Evolutionary conservation across 169 alveolate genomes (phyloP), one percentile per base, ranked within the genome.

Genomic region (Plasmodium vivax): DNA sequence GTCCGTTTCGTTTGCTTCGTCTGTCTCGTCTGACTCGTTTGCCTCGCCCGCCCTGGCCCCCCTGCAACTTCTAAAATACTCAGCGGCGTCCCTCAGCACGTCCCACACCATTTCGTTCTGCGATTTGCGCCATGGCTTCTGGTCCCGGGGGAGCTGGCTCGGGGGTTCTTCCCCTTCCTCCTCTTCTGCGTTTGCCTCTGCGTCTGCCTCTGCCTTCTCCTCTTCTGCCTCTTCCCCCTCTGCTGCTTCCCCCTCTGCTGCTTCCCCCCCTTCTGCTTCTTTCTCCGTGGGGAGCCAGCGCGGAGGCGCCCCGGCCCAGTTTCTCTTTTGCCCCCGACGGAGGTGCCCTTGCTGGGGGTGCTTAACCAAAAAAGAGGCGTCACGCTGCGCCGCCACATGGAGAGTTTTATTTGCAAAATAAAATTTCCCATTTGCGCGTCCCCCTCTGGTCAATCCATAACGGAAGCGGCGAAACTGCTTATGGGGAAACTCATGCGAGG

Each of bases 11-110:
- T 54, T 10, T 5, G 2, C 38, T 0, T 38, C 93, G 1, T 47
- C 12, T 1, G 45, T 62, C 7, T 71, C 45, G 3, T 43, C 45
- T 9, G 41, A 71, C 27, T 23, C 27, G 27, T 23, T 23, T 23
- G 27, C 8, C 6, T 19, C 10, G 71, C 38, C 82, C n/a, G 32
- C 27, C 51, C 75, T 43, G 16, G 62, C 43, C 41, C n/a, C 36
- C 16, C 27, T n/a, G 16, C 58, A 36, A 19, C 68, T 83, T 14
- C 19, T n/a, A 58, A 83, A 83, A 27, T 83, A 83, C 43, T 83
- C 92, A 9, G 73, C n/a, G 3, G 92, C 81, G 12, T 83, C 71
- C 38, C 30, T 83, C 45, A 83, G 41, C 12, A 62, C 38, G 3
- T 83, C 45, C 30, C 27, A 8, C 34, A 36, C 19, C 36, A n/a